Evolutionary conservation across 2,329 filamentous ascomycete genomes (phyloP), one percentile per base, ranked within the genome.

Genomic region (Fonsecaea erecta): DNA sequence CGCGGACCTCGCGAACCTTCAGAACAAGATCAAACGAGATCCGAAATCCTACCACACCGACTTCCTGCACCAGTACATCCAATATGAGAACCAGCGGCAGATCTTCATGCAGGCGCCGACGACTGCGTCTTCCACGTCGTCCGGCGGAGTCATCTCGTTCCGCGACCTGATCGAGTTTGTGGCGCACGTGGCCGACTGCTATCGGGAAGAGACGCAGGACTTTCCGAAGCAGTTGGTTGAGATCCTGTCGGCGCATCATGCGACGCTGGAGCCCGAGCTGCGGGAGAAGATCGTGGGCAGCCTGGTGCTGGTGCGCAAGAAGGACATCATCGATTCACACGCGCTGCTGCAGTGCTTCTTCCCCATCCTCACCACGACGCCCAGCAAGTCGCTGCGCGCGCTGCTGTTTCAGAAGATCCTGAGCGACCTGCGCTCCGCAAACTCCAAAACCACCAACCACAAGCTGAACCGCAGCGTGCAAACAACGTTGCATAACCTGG

Each of bases 231-330:
- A 97, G 69, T 83, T 99, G 55, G 92, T 92, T 74, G 84, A 88
- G 34, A 90, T 99, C 65, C 80, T 99, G 53, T 87, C 87, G 54
- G 83, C 89, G 71, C 92, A 98, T 75, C 94, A 98, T 83, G 86
- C 89, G 52, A 84, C 89, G 2, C 83, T 99, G 34, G 90, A 96
- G 73, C 84, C 88, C 3, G 93, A 98, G 68, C 78, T 99, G 72
- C 86, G 95, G 40, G 95, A 98, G 77, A 98, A 98, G 85, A 87
- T 98, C 63, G 94, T 98, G 1, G 91, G 92, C 55, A 96, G 92
- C 76, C 81, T 99, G 72, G 91, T 96, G 30, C 82, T 99, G 56
- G 80, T 99, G 68, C 85, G 91, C 64, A 92, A 93, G 76, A 99
- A 99, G 78, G 93, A 97, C 3, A 86, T 97, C 52, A 89, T 99